These are phyloP conservation scores for Rhododendron simsii DNA, from an alignment of 148 eudicot genomes.

Conservation along the genomic window DNA sequence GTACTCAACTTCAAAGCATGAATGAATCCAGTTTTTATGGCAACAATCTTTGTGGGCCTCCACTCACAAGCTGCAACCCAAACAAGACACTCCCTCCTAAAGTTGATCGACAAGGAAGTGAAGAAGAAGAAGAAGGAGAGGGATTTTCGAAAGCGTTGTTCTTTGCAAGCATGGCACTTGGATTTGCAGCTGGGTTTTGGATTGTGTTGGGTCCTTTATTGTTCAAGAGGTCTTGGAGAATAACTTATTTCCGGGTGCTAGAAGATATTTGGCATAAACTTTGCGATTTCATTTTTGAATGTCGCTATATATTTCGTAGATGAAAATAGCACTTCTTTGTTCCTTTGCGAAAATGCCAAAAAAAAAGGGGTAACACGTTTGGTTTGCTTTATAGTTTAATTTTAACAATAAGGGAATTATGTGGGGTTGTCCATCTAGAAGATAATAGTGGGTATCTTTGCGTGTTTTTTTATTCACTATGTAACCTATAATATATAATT, in stretches of 20 bases:
- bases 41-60: neutral
- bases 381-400: no score
- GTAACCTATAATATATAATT: neutral
- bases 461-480: no score
- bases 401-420: no score
- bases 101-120: neutral
- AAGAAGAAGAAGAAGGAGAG: neutral
- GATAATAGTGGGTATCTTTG: no score
- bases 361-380: no score
- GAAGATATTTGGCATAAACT: neutral
- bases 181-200: neutral
- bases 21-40: no score
- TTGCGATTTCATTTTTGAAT: neutral
- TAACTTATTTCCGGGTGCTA: neutral
- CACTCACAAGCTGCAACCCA: neutral
- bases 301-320: neutral
- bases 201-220: constrained; percentile 2
- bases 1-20: no score
- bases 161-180: neutral
- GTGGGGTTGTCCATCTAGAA: no score
- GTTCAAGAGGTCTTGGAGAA: neutral
- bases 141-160: neutral
- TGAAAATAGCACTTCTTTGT: neutral
- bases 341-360: no score
- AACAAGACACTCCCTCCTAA: no score